Conservation (phyloP, 176 grass and related monocot species). For the Poa pratensis region DNA sequence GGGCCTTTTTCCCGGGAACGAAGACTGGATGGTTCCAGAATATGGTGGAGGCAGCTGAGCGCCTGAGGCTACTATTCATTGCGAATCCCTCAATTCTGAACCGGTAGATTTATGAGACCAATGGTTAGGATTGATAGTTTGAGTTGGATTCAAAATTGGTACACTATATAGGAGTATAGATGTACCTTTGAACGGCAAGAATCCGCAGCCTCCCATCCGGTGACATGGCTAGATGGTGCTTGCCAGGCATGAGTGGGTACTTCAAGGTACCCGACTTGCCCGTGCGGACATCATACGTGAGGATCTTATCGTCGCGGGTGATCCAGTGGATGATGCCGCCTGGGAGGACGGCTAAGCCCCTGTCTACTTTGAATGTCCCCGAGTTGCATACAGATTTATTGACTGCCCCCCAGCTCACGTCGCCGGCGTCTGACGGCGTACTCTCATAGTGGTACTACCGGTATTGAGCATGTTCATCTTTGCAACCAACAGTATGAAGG, state of each 20-base stretch:
- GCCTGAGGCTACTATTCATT: too few relatives aligned
- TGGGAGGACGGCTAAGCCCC: neutral
- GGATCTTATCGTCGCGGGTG: neutral
- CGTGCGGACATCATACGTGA: neutral
- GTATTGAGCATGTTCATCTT: neutral
- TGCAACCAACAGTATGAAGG: neutral
- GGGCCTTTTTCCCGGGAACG: too few relatives aligned
- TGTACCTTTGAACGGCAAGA: neutral
- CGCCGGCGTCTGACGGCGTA: neutral
- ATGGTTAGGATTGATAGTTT: too few relatives aligned
- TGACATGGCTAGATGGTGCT: neutral
- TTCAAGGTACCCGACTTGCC: neutral
- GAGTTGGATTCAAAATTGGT: too few relatives aligned
- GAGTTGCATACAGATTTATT: neutral
- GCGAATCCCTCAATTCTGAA: too few relatives aligned
- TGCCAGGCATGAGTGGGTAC: neutral
- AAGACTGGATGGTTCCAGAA: too few relatives aligned
- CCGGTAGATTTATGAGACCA: too few relatives aligned
- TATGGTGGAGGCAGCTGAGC: too few relatives aligned
- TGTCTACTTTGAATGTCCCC: neutral
- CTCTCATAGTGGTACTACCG: neutral
- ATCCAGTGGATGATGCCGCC: neutral
- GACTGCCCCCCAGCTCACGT: neutral
- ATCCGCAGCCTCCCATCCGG: neutral
- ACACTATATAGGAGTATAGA: too few relatives aligned